Conservation (phyloP, 2,329 filamentous ascomycete species). For the Diplocarpon mali region DNA sequence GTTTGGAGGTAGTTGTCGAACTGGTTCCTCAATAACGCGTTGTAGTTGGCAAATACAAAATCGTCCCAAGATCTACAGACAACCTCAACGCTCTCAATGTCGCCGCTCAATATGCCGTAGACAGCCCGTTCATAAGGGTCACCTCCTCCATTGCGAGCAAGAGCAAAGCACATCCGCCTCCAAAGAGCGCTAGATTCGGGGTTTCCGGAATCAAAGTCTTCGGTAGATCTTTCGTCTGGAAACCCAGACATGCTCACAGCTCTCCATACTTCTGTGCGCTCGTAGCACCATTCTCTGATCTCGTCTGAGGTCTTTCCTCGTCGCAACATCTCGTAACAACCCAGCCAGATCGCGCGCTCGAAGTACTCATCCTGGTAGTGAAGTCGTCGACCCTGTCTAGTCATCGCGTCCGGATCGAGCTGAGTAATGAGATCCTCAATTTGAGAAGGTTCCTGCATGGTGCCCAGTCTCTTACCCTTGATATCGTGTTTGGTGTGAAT, state of each 20-base stretch:
- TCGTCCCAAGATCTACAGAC: slow-evolving; percentile 79
- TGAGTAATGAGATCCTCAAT: slow-evolving; percentile 67
- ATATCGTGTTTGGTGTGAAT: slow-evolving; percentile 83
- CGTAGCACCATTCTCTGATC: slow-evolving; percentile 76
- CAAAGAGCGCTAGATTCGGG: slow-evolving; percentile 49
- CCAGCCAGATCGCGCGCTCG: slow-evolving; percentile 82
- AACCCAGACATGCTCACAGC: slow-evolving; percentile 70
- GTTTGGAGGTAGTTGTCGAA: slow-evolving; percentile 61
- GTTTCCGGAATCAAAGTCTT: slow-evolving; percentile 35
- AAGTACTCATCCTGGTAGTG: slow-evolving; percentile 79
- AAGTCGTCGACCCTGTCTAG: slow-evolving; percentile 64
- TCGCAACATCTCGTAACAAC: slow-evolving; percentile 87
- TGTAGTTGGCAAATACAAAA: slow-evolving; percentile 77
- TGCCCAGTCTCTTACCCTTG: slow-evolving; percentile 56
- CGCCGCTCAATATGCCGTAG: slow-evolving; percentile 81
- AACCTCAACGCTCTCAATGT: slow-evolving; percentile 64
- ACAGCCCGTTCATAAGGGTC: slow-evolving; percentile 80
- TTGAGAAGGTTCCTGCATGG: slow-evolving; percentile 42
- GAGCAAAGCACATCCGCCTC: slow-evolving; percentile 65
- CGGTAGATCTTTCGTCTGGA: slow-evolving; percentile 40
- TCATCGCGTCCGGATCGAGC: slow-evolving; percentile 82
- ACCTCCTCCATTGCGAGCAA: slow-evolving; percentile 56
- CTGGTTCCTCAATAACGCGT: slow-evolving; percentile 68
- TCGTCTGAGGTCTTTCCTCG: slow-evolving; percentile 65
- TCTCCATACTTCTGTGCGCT: slow-evolving; percentile 81